Conservation (phyloP, 768 basidiomycete species). For the Tricholoma furcatifolium region DNA sequence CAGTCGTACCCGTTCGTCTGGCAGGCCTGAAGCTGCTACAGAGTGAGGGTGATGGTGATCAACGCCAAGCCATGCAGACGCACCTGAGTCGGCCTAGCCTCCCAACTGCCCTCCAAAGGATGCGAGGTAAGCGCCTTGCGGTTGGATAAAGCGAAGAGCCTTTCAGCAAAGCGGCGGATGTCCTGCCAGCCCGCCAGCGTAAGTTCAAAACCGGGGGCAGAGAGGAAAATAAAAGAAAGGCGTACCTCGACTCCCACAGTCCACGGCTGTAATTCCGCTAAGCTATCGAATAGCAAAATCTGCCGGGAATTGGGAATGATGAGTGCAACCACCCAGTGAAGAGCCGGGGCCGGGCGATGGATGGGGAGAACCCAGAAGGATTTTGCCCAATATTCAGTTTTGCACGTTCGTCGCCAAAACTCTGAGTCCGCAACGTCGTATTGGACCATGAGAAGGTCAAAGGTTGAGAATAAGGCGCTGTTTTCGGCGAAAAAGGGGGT, state of each 20-base stretch:
- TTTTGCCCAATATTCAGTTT: too few relatives aligned
- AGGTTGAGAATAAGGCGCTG: slow-evolving; percentile 18
- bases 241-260: slow-evolving; percentile 7
- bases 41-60: too few relatives aligned
- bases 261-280: slow-evolving; percentile 15
- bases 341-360: slow-evolving; percentile 20
- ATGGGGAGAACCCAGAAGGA: slow-evolving; percentile 37
- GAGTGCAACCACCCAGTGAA: slow-evolving; percentile 34
- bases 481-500: background rate
- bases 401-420: slow-evolving; percentile 19
- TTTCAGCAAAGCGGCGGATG: slow-evolving; percentile 10
- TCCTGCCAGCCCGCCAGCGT: background rate
- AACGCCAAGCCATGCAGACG: background rate
- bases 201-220: background rate
- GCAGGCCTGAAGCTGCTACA: background rate
- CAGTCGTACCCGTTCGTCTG: slow-evolving; percentile 13
- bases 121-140: slow-evolving; percentile 4
- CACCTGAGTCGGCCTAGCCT: slow-evolving; percentile 3
- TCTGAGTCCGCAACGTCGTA: slow-evolving; percentile 17
- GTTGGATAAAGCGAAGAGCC: slow-evolving; percentile 10
- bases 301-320: slow-evolving; percentile 9
- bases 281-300: slow-evolving; percentile 32
- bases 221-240: background rate
- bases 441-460: slow-evolving; percentile 16
- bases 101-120: slow-evolving; percentile 11